Evolutionary conservation across 805 yeast genomes (phyloP), one percentile per base, ranked within the genome.

Genomic region (Kurtzmaniella fragi): DNA sequence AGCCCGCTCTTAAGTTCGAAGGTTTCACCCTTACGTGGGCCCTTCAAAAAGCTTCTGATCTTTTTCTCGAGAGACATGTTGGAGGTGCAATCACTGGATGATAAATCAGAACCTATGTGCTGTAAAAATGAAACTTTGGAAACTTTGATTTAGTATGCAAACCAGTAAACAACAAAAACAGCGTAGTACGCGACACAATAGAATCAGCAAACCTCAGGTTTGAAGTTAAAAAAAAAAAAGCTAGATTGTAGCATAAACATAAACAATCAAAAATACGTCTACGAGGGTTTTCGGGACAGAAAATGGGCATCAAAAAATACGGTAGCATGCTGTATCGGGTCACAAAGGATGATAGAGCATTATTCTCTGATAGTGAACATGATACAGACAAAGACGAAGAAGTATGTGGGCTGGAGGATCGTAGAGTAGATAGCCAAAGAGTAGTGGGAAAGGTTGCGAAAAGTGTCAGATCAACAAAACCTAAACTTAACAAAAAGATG

Each of bases 1-100:
- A 93, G 73, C 1, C 97, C 98, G 27, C 78, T 78, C 49, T 90
- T 79, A 52, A 93, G 76, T 63, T 93, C 99, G 52, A 77, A 86
- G n/a, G 95, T 80, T 62, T 93, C 95, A 37, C 89, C 85, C 59
- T 69, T 71, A 25, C 59, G 56, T 20, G 74, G 75, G 12, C 73
- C 71, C 36, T 61, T 62, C 40, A 71, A 54, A 51, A 69, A 69
- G 48, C 52, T 61, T 43, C 67, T 53, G 47, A 71, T 64, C 51
- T 66, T 65, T 51, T 62, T 64, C 47, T 71, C 77, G 38, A 71
- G 54, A 34, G 67, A 63, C 70, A 59, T 65, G 44, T 35, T 32
- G 32, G n/a, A 10, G 15, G 35, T 12, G 35, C 13, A 10, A 17
- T 12, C 8, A 23, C 5, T 5, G 35, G 15, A 25, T 6, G n/a